These are phyloP conservation scores for Wickerhamiella australiensis DNA, from an alignment of 805 yeast species.

Conservation along the genomic window DNA sequence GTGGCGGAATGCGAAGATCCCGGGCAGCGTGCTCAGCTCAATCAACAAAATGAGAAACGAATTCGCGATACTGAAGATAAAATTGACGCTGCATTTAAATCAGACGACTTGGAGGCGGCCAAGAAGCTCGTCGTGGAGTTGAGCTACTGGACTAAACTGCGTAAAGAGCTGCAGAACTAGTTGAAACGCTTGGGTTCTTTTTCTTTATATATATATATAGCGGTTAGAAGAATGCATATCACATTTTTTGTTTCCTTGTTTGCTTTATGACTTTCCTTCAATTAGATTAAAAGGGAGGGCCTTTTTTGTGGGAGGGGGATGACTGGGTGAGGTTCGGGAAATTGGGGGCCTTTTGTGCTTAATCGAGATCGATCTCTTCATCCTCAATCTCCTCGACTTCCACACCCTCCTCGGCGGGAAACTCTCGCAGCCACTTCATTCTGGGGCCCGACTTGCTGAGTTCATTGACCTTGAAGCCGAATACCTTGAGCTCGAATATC, in stretches of 20 bases:
- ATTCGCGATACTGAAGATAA: slow-evolving; percentile 36
- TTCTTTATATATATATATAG: not conserved
- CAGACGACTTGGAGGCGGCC: slow-evolving; percentile 44
- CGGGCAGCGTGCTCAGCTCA: slow-evolving; percentile 43
- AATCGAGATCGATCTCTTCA: not conserved
- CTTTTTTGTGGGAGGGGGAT: no score
- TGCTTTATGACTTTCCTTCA: not conserved
- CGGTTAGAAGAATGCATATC: not conserved
- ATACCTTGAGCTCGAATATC: slow-evolving; percentile 52
- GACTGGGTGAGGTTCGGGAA: no score
- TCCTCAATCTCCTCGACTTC: slow-evolving; percentile 4
- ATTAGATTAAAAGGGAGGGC: not conserved
- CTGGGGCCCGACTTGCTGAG: slow-evolving; percentile 74
- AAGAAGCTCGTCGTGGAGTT: slow-evolving; percentile 56
- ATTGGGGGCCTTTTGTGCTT: not conserved
- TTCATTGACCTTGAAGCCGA: slow-evolving; percentile 77
- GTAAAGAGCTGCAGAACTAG: slow-evolving; percentile 38
- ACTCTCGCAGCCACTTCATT: slow-evolving; percentile 85
- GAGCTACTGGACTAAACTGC: slow-evolving; percentile 75
- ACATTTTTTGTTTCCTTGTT: not conserved
- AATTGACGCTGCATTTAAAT: slow-evolving; percentile 38
- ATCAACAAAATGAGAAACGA: slow-evolving; percentile 45
- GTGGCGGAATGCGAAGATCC: slow-evolving; percentile 53
- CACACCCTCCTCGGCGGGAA: slow-evolving; percentile 46
- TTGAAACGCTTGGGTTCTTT: not conserved